phyloP scores from a whole-genome alignment of 306 rosid genomes.

The Castanospermum australe region DNA sequence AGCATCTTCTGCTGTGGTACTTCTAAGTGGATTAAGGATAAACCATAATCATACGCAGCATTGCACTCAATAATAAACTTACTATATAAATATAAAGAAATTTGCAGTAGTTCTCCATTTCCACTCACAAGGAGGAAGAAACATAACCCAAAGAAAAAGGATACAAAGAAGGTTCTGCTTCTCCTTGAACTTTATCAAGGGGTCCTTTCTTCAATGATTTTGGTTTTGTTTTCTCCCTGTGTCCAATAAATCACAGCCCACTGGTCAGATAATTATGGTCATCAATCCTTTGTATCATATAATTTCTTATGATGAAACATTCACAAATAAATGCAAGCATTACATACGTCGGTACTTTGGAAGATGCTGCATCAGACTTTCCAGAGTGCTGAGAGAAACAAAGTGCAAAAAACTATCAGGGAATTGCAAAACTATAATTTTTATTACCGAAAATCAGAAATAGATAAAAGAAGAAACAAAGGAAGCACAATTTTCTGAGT shows the following conservation, averaged over 20 bases:
- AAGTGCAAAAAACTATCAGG: constrained; percentile 32
- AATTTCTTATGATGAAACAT: background rate
- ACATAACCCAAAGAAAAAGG: constrained; percentile 45
- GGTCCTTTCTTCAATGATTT: constrained; percentile 51
- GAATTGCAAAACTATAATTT: constrained; percentile 18
- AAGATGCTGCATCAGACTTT: constrained; percentile 58
- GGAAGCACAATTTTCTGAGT: background rate
- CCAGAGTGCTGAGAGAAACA: constrained; percentile 55
- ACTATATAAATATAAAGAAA: background rate
- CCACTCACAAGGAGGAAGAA: background rate
- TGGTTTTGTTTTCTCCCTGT: constrained; percentile 67
- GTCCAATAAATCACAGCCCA: constrained; percentile 26
- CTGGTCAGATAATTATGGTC: background rate
- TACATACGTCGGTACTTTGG: constrained; percentile 60
- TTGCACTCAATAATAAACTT: background rate
- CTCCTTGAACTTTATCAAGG: constrained; percentile 51
- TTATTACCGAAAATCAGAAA: background rate
- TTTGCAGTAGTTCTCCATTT: background rate
- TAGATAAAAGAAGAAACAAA: background rate
- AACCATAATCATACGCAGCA: constrained; percentile 15
- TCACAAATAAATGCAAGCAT: constrained; percentile 17
- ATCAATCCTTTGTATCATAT: background rate
- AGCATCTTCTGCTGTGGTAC: constrained; percentile 56
- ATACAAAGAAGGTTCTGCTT: constrained; percentile 66
- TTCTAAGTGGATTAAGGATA: constrained; percentile 58